Conservation (phyloP, 2,329 filamentous ascomycete species). For the Cryoendolithus antarcticus region DNA sequence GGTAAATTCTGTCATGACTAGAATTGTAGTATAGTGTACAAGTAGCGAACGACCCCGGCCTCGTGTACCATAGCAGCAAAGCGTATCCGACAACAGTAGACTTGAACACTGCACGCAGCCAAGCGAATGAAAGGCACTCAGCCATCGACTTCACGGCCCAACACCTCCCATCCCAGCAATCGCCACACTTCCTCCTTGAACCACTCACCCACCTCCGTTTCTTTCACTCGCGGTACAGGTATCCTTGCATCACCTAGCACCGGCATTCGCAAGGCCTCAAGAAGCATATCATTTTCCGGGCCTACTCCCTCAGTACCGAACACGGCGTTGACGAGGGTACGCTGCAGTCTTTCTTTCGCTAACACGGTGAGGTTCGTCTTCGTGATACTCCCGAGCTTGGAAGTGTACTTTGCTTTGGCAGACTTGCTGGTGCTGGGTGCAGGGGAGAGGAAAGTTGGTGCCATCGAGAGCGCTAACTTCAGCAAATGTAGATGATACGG, state of each 20-base stretch:
- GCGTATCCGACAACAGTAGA: too few species aligned
- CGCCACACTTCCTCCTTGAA: constrained; percentile 46
- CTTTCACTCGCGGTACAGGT: constrained; percentile 24
- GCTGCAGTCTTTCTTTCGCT: constrained; percentile 32
- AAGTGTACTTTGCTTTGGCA: constrained; percentile 16
- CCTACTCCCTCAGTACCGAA: constrained; percentile 25
- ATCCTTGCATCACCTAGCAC: constrained; percentile 6
- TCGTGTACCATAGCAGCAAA: too few species aligned
- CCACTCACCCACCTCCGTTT: constrained; percentile 37
- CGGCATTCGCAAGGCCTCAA: constrained; percentile 31
- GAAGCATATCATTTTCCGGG: constrained; percentile 25
- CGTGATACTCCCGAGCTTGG: constrained; percentile 13
- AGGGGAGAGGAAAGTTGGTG: constrained; percentile 23
- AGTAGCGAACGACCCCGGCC: too few species aligned
- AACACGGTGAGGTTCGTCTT: constrained; percentile 23
- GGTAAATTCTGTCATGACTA: too few species aligned
- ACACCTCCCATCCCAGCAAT: constrained; percentile 43
- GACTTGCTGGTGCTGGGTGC: constrained; percentile 7
- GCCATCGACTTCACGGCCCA: constrained; percentile 1
- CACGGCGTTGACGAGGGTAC: constrained; percentile 32
- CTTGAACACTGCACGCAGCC: too few species aligned
- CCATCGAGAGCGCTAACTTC: constrained; percentile 27
- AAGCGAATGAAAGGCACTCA: neutral
- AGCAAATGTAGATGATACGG: constrained; percentile 31
- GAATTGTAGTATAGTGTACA: too few species aligned